Percentiles rank a stretch among this genome's conserved stretches.
Evolutionary conservation across 352 stramenopile species (phyloP).

Genomic region (Phytopythium mirpurense): DNA sequence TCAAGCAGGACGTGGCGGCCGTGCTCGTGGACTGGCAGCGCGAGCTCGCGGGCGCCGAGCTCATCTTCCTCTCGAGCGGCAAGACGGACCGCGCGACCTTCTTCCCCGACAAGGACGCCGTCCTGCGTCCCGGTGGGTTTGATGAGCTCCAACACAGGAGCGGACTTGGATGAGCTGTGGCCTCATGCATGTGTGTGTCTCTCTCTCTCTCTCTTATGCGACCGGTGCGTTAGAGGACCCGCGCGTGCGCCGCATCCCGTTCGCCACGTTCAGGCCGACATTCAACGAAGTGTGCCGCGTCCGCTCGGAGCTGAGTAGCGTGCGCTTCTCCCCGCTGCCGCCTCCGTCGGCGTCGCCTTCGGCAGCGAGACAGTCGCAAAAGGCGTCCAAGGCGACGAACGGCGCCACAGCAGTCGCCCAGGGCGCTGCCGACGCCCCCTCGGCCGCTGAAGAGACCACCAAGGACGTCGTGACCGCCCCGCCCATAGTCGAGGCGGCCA

Average conservation of each 20-base stretch:
- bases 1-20: constrained; percentile 87
- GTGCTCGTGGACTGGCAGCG: constrained; percentile 83
- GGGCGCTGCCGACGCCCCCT: constrained; percentile 2
- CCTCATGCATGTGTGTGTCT: too few species aligned
- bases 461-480: constrained; percentile 19
- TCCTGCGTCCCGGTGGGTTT: constrained; percentile 36
- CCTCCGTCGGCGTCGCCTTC: constrained; percentile 10
- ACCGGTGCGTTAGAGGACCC: constrained; percentile 50
- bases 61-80: constrained; percentile 70
- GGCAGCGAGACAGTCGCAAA: too few species aligned
- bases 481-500: constrained; percentile 35
- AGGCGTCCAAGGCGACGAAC: constrained; percentile 2
- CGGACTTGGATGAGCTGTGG: too few species aligned
- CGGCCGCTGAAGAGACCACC: constrained; percentile 1
- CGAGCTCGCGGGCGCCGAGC: constrained; percentile 34
- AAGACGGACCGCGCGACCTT: constrained; percentile 76
- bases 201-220: too few species aligned
- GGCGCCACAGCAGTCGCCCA: constrained; percentile 9
- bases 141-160: too few species aligned
- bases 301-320: constrained; percentile 59
- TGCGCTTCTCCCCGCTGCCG: constrained; percentile 54
- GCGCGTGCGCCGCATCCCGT: constrained; percentile 73
- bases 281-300: constrained; percentile 84
- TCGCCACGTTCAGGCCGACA: constrained; percentile 80
- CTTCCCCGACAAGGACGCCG: constrained; percentile 66